These are phyloP conservation scores for Saccharomycopsis hybrid DNA, from an alignment of 1,139 yeast species.

Conservation along the genomic window DNA sequence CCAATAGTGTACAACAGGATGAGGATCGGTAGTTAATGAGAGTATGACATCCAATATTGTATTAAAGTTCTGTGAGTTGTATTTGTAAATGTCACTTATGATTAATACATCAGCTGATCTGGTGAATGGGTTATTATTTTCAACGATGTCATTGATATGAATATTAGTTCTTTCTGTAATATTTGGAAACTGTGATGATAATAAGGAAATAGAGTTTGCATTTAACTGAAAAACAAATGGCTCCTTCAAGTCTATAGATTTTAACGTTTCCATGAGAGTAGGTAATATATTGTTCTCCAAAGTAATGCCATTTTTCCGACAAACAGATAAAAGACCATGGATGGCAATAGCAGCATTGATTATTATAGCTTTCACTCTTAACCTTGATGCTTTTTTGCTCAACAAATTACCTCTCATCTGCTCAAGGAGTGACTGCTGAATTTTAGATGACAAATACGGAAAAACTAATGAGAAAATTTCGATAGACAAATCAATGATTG, in stretches of 20 bases:
- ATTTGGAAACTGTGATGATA: slow-evolving; percentile 37
- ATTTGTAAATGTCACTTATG: slow-evolving; percentile 53
- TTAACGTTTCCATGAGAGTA: slow-evolving; percentile 53
- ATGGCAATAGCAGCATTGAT: slow-evolving; percentile 61
- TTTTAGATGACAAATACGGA: slow-evolving; percentile 68
- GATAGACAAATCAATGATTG: slow-evolving; percentile 70
- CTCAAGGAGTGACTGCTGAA: slow-evolving; percentile 81
- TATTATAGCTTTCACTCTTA: slow-evolving; percentile 45
- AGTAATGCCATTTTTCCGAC: slow-evolving; percentile 24
- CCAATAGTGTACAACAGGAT: slow-evolving; percentile 75
- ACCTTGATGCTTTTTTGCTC: slow-evolving; percentile 29
- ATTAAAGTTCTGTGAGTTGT: slow-evolving; percentile 34
- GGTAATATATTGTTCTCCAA: slow-evolving; percentile 43
- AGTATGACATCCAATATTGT: slow-evolving; percentile 49
- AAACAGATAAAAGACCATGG: slow-evolving; percentile 43
- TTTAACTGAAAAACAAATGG: slow-evolving; percentile 42
- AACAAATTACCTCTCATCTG: slow-evolving; percentile 56
- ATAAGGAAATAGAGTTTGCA: slow-evolving; percentile 63
- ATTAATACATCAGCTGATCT: slow-evolving; percentile 62
- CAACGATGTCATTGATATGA: slow-evolving; percentile 56
- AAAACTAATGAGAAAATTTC: slow-evolving; percentile 68
- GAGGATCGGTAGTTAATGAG: slow-evolving; percentile 70
- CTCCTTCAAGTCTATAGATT: slow-evolving; percentile 38
- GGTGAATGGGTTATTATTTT: slow-evolving; percentile 50
- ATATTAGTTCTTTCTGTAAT: slow-evolving; percentile 45